A percentile compares a stretch with the other conserved stretches of the same genome.
Evolutionary conservation across 139 green algal genomes (phyloP).

Genomic region (Bryopsis sp.): DNA sequence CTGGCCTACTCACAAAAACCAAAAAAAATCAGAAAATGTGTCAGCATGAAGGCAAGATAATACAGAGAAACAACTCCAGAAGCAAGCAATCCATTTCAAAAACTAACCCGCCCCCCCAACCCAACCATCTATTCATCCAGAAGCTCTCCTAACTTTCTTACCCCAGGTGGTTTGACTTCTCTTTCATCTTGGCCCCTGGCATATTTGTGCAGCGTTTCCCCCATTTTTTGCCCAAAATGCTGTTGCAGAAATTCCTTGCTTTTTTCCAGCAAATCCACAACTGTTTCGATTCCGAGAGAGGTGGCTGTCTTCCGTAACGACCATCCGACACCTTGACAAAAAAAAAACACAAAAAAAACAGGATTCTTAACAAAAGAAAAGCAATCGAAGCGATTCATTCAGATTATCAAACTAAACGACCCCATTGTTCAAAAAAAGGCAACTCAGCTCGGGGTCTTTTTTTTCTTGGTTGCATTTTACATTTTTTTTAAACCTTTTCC

Average conservation of each 20-base stretch:
- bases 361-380: neutral
- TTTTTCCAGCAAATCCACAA: conserved; percentile 30
- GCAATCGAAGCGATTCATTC: neutral
- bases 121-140: neutral
- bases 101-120: neutral
- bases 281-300: conserved; percentile 43
- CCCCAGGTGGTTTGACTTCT: neutral
- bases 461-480: neutral
- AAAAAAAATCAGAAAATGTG: neutral
- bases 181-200: conserved; percentile 42
- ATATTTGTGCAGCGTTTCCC: conserved; percentile 44
- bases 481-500: too few species aligned
- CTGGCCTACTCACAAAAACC: conserved; percentile 22
- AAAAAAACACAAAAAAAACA: neutral
- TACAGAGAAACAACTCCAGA: neutral
- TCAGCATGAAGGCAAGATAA: neutral
- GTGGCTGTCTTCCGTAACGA: conserved; percentile 45
- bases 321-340: conserved; percentile 61
- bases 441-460: neutral
- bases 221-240: conserved; percentile 68
- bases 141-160: neutral
- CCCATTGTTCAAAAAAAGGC: neutral
- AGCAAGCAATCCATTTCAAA: neutral
- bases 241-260: conserved; percentile 44
- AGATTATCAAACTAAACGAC: conserved; percentile 2